These are phyloP conservation scores for Scheffersomyces lignosus DNA, from an alignment of 805 yeast genomes.

Conservation along the genomic window DNA sequence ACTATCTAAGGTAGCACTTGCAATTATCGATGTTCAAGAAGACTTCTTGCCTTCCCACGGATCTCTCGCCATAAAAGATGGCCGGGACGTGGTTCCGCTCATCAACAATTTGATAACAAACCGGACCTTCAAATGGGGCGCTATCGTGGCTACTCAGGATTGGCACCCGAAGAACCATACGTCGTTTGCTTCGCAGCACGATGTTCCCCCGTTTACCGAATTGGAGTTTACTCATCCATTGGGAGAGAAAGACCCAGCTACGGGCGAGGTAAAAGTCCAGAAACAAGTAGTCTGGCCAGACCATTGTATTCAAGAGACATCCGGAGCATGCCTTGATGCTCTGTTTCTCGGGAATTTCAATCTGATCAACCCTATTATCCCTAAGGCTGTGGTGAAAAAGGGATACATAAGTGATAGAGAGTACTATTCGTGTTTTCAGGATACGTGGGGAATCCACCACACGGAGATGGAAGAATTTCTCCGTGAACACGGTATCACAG, in stretches of 20 bases:
- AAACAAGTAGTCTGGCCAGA: constrained; percentile 79
- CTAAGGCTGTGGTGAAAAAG: constrained; percentile 54
- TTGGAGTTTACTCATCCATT: constrained; percentile 54
- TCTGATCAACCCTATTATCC: constrained; percentile 31
- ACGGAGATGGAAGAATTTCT: constrained; percentile 64
- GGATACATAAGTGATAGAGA: constrained; percentile 75
- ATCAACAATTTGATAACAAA: constrained; percentile 48
- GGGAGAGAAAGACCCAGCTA: constrained; percentile 21
- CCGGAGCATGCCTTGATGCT: constrained; percentile 64
- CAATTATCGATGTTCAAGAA: constrained; percentile 80
- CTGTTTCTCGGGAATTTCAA: constrained; percentile 42
- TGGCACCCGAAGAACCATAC: constrained; percentile 84
- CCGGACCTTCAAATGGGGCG: constrained; percentile 51
- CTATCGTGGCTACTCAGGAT: constrained; percentile 75
- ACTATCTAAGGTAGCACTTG: constrained; percentile 47
- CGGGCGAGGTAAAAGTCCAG: constrained; percentile 23
- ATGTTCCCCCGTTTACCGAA: constrained; percentile 49
- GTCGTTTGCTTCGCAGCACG: constrained; percentile 77
- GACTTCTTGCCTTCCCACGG: constrained; percentile 85
- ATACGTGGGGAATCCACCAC: constrained; percentile 68
- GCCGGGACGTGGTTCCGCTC: constrained; percentile 55
- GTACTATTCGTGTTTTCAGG: constrained; percentile 84
- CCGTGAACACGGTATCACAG: constrained; percentile 45
- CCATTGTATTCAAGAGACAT: constrained; percentile 76
- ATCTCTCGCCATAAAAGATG: constrained; percentile 68